Evolutionary conservation across 345 rosid species (phyloP).

Genomic region (Cochlearia excelsa): DNA sequence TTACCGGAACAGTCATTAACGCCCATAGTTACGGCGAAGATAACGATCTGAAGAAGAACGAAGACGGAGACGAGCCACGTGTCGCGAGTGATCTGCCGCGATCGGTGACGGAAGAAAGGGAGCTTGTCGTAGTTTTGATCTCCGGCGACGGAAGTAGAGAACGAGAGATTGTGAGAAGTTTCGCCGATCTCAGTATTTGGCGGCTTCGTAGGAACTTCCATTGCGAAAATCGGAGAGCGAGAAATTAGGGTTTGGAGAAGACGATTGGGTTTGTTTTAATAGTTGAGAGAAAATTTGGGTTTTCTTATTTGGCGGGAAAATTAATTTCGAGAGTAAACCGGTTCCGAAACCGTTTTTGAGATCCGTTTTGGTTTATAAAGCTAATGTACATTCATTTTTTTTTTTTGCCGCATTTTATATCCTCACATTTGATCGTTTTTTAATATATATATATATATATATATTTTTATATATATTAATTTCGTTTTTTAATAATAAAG

Average conservation of each 20-base stretch:
- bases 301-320: conserved; percentile 33
- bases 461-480: too few relatives aligned
- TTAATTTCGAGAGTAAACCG: conserved; percentile 7
- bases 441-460: too few relatives aligned
- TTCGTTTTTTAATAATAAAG: too few relatives aligned
- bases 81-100: conserved; percentile 56
- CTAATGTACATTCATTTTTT: too few relatives aligned
- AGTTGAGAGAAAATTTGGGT: background rate
- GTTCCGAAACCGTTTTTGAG: too few relatives aligned
- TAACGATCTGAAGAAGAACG: conserved; percentile 62
- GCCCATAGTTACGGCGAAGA: conserved; percentile 61
- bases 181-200: conserved; percentile 32
- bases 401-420: too few relatives aligned
- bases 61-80: conserved; percentile 79
- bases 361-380: too few relatives aligned
- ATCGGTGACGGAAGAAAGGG: conserved; percentile 64
- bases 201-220: conserved; percentile 27
- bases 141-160: conserved; percentile 19
- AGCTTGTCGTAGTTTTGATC: conserved; percentile 34
- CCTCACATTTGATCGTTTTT: too few relatives aligned
- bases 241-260: conserved; percentile 16
- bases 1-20: conserved; percentile 56
- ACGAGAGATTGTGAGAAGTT: conserved; percentile 20
- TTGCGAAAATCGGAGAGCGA: conserved; percentile 2
- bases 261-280: background rate